These are phyloP conservation scores for Cladobotryum protrusum DNA, from an alignment of 2,329 filamentous ascomycete genomes.

Conservation along the genomic window DNA sequence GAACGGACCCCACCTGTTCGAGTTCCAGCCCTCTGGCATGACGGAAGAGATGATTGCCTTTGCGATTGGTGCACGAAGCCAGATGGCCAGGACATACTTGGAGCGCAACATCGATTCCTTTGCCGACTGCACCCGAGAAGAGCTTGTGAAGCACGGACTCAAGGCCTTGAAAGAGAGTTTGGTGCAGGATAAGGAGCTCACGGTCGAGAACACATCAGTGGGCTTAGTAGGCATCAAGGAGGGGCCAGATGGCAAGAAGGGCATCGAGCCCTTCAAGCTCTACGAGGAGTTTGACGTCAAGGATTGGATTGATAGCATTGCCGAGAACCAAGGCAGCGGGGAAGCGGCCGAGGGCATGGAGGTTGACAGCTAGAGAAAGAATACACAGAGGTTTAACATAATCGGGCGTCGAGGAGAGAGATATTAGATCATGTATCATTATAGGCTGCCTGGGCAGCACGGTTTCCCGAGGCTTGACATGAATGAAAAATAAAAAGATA, in stretches of 20 bases:
- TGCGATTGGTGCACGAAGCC: conserved; percentile 89
- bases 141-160: conserved; percentile 85
- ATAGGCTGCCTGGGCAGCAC: conserved; percentile 24
- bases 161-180: conserved; percentile 90
- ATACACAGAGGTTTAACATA: conserved; percentile 4
- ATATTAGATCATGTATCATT: conserved; percentile 32
- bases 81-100: conserved; percentile 96
- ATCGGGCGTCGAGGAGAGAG: conserved; percentile 17
- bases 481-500: conserved; percentile 11
- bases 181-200: conserved; percentile 95
- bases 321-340: conserved; percentile 41
- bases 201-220: conserved; percentile 92
- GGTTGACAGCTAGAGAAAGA: conserved; percentile 26
- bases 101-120: conserved; percentile 89
- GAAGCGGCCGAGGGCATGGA: conserved; percentile 31
- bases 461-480: conserved; percentile 3
- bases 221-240: conserved; percentile 66
- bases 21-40: conserved; percentile 94
- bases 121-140: conserved; percentile 67
- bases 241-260: conserved; percentile 41
- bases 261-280: conserved; percentile 76
- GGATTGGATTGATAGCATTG: conserved; percentile 74
- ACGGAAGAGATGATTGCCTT: conserved; percentile 97
- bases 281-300: conserved; percentile 85
- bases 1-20: conserved; percentile 89